phyloP scores from a whole-genome alignment of 345 rosid species.

The Theobroma cacao region DNA sequence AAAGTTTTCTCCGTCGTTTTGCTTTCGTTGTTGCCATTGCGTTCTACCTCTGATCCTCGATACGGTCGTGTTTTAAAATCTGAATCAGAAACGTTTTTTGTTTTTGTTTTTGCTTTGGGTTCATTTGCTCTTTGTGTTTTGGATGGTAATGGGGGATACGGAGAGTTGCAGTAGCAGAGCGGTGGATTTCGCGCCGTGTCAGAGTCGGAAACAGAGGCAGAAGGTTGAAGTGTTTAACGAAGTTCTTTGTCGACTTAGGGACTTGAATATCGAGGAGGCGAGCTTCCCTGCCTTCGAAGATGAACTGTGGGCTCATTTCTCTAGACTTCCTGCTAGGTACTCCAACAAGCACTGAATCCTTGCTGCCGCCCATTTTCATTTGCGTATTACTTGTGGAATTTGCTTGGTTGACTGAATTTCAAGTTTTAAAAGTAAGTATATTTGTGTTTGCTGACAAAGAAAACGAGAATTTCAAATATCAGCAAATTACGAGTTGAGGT shows the following conservation, averaged over 20 bases:
- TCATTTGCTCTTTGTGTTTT: not conserved
- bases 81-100: not conserved
- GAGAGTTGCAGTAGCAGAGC: slow-evolving; percentile 60
- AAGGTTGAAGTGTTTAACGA: slow-evolving; percentile 45
- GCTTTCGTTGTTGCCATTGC: slow-evolving; percentile 1
- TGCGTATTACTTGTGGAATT: not conserved
- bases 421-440: not conserved
- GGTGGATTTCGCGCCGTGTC: slow-evolving; percentile 30
- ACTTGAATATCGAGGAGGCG: slow-evolving; percentile 36
- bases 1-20: slow-evolving; percentile 4
- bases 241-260: slow-evolving; percentile 46
- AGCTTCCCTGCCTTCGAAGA: slow-evolving; percentile 47
- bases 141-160: slow-evolving; percentile 40
- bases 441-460: not conserved
- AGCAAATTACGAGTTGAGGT: not conserved
- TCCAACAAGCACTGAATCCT: not conserved
- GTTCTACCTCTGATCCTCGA: not conserved
- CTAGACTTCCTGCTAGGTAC: slow-evolving; percentile 51
- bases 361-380: not conserved
- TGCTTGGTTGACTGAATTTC: not conserved
- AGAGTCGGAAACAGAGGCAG: slow-evolving; percentile 40
- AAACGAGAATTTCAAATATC: not conserved
- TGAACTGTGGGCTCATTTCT: slow-evolving; percentile 64
- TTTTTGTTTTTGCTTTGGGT: not conserved
- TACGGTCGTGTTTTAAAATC: not conserved